A percentile compares a stretch with the other conserved stretches of the same genome.
Evolutionary conservation across 495 filamentous ascomycete genomes (phyloP).

Genomic region (Annulohypoxylon moriforme): DNA sequence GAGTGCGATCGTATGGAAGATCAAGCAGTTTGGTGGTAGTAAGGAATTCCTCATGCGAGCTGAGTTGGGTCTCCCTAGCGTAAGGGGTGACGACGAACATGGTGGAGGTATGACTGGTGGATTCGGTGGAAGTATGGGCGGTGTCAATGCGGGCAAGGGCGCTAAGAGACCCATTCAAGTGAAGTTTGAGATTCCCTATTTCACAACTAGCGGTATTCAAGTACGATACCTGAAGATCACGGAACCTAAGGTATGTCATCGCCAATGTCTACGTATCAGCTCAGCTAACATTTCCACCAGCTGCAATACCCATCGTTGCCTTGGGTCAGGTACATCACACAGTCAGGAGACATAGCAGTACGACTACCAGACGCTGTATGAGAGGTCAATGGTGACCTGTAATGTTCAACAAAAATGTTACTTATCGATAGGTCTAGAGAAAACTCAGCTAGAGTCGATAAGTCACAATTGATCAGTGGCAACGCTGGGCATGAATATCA

Average conservation of each 20-base stretch:
- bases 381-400: slow-evolving; percentile 42
- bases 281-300: slow-evolving; percentile 59
- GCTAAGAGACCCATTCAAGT: slow-evolving; percentile 95
- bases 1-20: slow-evolving; percentile 99
- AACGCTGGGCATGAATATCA: slow-evolving; percentile 37
- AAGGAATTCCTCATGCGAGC: slow-evolving; percentile 99
- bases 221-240: slow-evolving; percentile 99
- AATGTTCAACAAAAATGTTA: slow-evolving; percentile 38
- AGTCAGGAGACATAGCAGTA: slow-evolving; percentile 94
- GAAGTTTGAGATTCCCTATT: slow-evolving; percentile 99
- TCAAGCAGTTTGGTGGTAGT: slow-evolving; percentile 98
- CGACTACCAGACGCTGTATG: slow-evolving; percentile 87
- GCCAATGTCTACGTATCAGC: slow-evolving; percentile 17
- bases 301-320: slow-evolving; percentile 98
- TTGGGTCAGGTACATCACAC: slow-evolving; percentile 98
- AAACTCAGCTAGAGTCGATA: slow-evolving; percentile 40
- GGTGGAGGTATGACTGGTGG: slow-evolving; percentile 97
- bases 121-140: slow-evolving; percentile 95
- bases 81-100: slow-evolving; percentile 95
- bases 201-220: slow-evolving; percentile 98
- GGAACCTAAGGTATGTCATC: slow-evolving; percentile 88
- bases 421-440: slow-evolving; percentile 43
- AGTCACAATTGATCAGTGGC: slow-evolving; percentile 33
- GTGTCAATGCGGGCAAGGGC: slow-evolving; percentile 77
- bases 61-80: slow-evolving; percentile 93